Base-by-base conservation (phyloP, 805 yeast genomes). In the Candida ipomoeae region DNA sequence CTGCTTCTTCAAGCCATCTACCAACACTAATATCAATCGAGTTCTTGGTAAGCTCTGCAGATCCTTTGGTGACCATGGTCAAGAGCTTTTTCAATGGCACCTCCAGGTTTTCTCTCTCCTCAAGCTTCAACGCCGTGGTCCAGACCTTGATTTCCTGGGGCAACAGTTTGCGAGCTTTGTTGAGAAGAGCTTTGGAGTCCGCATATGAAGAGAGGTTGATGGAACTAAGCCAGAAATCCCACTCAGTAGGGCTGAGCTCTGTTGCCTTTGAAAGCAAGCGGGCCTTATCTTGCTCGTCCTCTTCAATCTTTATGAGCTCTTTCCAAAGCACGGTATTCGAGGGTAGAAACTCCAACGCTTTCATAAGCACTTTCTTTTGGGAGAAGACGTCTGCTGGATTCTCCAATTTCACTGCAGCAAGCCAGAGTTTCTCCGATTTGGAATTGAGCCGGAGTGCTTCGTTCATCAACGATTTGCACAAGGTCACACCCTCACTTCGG, bases 321-420 rank as follows among this genome's bases (percentile, higher is more conserved):
- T 78, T 67, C 99, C 99, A 92, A n/a, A 92, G 63, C 2, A 67
- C 63, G 5, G 69, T 79, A 48, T 76, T 77, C 2, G 62, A 60
- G 0, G 96, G 94, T 3, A 85, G 60, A 23, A 69, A 73, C 52
- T 84, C 90, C 13, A 92, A 66, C 0, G 89, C 96, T 57, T 82
- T 85, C 70, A 85, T 82, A 18, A 88, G 65, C 0, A 89, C 75
- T 50, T 81, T 70, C 45, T 77, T 77, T 54, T 82, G 80, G 1
- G 84, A 72, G 2, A 71, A 58, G 0, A 49, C 50, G 37, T 85
- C 90, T 2, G 68, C 68, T 0, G 61, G 45, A 38, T 61, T 60
- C 59, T 92, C 97, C 21, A 88, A 66, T 1, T 81, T 83, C 35
- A 73, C 62, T 0, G 96, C 95, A 52, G 78, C 79, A 2, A 80